These are phyloP conservation scores for Sporothrix inflata DNA, from an alignment of 2,329 filamentous ascomycete species.

Conservation along the genomic window DNA sequence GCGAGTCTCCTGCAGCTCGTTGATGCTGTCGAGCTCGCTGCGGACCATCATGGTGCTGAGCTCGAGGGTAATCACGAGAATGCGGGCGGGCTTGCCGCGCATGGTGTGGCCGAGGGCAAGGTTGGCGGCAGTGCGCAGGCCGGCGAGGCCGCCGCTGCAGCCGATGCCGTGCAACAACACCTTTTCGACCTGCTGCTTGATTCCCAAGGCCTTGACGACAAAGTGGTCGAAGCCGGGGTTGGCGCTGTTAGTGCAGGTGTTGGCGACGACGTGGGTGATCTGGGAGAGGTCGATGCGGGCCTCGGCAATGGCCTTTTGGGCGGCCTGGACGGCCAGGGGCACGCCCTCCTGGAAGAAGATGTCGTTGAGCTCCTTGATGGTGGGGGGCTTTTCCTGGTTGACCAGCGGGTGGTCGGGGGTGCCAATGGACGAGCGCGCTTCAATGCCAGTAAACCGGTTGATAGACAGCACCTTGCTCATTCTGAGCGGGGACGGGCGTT, in stretches of 20 bases:
- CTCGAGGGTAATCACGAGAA: slow-evolving; percentile 68
- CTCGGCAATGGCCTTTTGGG: slow-evolving; percentile 59
- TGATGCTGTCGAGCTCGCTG: slow-evolving; percentile 66
- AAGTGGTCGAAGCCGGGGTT: slow-evolving; percentile 71
- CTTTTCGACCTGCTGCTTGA: slow-evolving; percentile 63
- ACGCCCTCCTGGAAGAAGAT: slow-evolving; percentile 62
- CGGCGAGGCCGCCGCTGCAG: slow-evolving; percentile 66
- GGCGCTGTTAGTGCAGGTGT: slow-evolving; percentile 70
- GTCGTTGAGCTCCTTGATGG: slow-evolving; percentile 58
- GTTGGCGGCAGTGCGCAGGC: slow-evolving; percentile 66
- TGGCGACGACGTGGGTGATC: slow-evolving; percentile 69
- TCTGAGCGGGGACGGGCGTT: slow-evolving; percentile 43
- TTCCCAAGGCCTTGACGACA: slow-evolving; percentile 61
- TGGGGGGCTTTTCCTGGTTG: slow-evolving; percentile 57
- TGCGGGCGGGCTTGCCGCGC: slow-evolving; percentile 60
- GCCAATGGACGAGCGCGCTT: slow-evolving; percentile 64
- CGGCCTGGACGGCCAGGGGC: slow-evolving; percentile 59
- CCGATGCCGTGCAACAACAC: slow-evolving; percentile 68
- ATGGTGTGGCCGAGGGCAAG: slow-evolving; percentile 66
- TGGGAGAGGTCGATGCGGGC: slow-evolving; percentile 54
- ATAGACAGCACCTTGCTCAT: slow-evolving; percentile 66
- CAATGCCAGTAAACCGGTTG: slow-evolving; percentile 68
- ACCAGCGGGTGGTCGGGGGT: slow-evolving; percentile 63
- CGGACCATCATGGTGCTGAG: slow-evolving; percentile 63
- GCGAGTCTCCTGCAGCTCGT: slow-evolving; percentile 61